These are phyloP conservation scores for Wallemia mellicola DNA, from an alignment of 1,284 basidiomycete species.

Conservation along the genomic window DNA sequence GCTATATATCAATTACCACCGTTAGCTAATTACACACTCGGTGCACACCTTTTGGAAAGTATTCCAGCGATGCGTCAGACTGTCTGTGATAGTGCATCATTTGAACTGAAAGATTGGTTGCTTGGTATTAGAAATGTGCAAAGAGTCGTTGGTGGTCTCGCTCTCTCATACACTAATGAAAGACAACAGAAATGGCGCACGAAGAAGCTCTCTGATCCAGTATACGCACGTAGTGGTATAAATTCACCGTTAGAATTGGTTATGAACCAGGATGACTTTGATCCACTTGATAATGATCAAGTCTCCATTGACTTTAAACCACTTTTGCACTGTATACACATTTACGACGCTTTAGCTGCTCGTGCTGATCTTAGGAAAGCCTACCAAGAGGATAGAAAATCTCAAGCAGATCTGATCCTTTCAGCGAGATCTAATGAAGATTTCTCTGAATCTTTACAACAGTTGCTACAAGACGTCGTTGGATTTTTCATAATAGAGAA, in stretches of 20 bases:
- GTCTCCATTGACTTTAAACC: slow-evolving; percentile 78
- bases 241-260: slow-evolving; percentile 84
- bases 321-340: slow-evolving; percentile 87
- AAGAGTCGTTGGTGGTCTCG: slow-evolving; percentile 54
- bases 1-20: slow-evolving; percentile 67
- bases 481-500: slow-evolving; percentile 95
- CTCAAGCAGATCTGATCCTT: slow-evolving; percentile 85
- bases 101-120: slow-evolving; percentile 89
- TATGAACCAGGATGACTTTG: slow-evolving; percentile 53
- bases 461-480: slow-evolving; percentile 71
- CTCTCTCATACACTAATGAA: slow-evolving; percentile 64
- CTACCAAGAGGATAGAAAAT: slow-evolving; percentile 85
- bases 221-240: slow-evolving; percentile 45
- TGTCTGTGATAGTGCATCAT: slow-evolving; percentile 75
- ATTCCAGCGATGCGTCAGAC: slow-evolving; percentile 63
- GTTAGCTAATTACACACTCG: slow-evolving; percentile 73
- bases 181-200: slow-evolving; percentile 58
- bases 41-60: slow-evolving; percentile 65
- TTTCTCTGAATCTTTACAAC: slow-evolving; percentile 16
- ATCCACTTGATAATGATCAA: slow-evolving; percentile 53
- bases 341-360: slow-evolving; percentile 68
- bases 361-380: slow-evolving; percentile 64
- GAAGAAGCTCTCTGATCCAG: slow-evolving; percentile 42
- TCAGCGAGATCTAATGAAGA: slow-evolving; percentile 23
- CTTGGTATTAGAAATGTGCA: slow-evolving; percentile 77